Evolutionary conservation across 257 asterid species (phyloP), one percentile per base, ranked within the genome.

Genomic region (Primulina eburnea): DNA sequence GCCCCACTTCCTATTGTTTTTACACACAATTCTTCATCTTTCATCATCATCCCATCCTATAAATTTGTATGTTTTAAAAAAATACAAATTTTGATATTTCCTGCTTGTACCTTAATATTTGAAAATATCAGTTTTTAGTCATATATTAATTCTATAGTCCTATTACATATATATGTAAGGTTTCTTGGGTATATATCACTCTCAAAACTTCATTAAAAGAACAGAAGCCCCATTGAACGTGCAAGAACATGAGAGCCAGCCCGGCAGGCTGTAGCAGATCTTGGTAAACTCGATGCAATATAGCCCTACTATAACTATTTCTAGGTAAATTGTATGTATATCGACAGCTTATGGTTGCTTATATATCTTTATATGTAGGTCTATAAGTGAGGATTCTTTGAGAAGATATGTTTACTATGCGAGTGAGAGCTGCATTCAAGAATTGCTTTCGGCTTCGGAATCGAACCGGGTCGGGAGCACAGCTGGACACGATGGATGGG

Each of bases 381-480:
- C 97, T 10, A 90, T 92, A n/a, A 92, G 98, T 67, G 98, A 92
- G 83, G 98, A 92, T 38, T 92, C 98, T 0, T 71, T 92, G 76
- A 78, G 95, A 55, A 85, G 98, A 70, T 92, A 86, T 52, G 98
- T 92, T 52, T 85, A 80, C 77, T 83, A 85, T 40, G 98, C 98
- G 0, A 92, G 98, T 73, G 98, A 92, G 74, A 92, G 83, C 12
- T 92, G 97, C 83, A 92, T 92, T 12, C 98, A 92, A 28, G 98
- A 92, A 11, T 59, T 92, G 47, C 88, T 92, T 9, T 90, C 97
- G 24, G 97, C 97, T 33, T 89, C 95, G 4, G 96, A 89, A 47
- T 83, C 90, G 43, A 78, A 82, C 71, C 80, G 71, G 75, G 76
- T 53, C 26, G 86, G 81, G 68, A 75, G 59, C 69, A 6, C 60